phyloP scores from a whole-genome alignment of 129 eudicot species.

The Ambrosia trifida region DNA sequence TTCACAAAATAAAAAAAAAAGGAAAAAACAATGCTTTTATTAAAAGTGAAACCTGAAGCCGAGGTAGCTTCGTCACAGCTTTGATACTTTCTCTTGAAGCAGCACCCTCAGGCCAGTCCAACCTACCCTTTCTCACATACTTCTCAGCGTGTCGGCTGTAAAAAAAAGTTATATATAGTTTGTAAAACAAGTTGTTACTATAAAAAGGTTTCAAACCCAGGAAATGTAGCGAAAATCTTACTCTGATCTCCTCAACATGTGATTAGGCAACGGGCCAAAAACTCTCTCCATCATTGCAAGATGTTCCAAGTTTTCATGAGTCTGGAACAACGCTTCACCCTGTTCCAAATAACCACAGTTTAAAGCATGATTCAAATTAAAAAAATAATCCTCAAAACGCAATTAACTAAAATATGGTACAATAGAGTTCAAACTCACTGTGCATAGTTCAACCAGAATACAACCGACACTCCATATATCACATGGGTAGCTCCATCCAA shows the following conservation, averaged over 20 bases:
- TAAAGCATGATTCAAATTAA: background rate
- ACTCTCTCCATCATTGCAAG: conserved; percentile 97
- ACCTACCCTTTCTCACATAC: conserved; percentile 66
- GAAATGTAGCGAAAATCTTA: conserved; percentile 14
- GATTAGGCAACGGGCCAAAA: conserved; percentile 67
- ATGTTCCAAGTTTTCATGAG: conserved; percentile 92
- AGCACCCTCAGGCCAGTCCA: conserved; percentile 90
- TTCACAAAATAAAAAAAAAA: no score
- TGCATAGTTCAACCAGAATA: conserved; percentile 84
- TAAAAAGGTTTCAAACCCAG: background rate
- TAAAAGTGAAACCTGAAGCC: conserved; percentile 51
- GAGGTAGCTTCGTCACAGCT: conserved; percentile 70
- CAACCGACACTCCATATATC: conserved; percentile 98
- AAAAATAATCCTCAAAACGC: no score
- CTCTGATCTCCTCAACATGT: conserved; percentile 79
- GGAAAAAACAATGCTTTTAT: background rate
- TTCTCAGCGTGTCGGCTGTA: conserved; percentile 73
- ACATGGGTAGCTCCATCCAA: conserved; percentile 94
- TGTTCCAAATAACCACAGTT: conserved; percentile 15
- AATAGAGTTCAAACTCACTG: conserved; percentile 48
- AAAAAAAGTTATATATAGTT: background rate
- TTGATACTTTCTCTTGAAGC: conserved; percentile 79
- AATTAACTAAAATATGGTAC: background rate
- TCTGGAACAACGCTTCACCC: conserved; percentile 94
- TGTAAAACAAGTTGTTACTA: background rate